Evolutionary conservation across 2,329 filamentous ascomycete genomes (phyloP), one percentile per base, ranked within the genome.

Genomic region (Rhytidhysteron rufulum): DNA sequence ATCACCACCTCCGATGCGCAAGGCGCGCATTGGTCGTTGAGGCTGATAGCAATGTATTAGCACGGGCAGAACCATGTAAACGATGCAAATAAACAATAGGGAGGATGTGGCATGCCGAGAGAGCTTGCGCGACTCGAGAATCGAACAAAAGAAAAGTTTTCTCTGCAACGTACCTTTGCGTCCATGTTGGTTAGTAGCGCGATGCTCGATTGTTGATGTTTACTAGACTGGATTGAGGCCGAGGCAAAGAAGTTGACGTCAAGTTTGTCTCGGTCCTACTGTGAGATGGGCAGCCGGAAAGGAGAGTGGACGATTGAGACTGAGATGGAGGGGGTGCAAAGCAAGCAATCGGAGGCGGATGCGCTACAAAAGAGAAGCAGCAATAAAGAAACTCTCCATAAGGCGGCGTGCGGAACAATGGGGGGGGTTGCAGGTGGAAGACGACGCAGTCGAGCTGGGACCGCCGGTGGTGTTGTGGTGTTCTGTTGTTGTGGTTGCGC

Each of bases 21-120:
- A 66, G 34, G 71, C 65, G 58, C 81, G 77, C 52, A 72, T 51
- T 35, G 77, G 79, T 66, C 85, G 79, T 65, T 85, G 84, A 47
- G 86, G 86, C 87, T 91, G 58, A 39, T n/a, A n/a, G n/a, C n/a
- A n/a, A n/a, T n/a, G n/a, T n/a, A n/a, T n/a, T n/a, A n/a, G n/a
- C n/a, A n/a, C n/a, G n/a, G n/a, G n/a, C n/a, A n/a, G n/a, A n/a
- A n/a, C n/a, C n/a, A n/a, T n/a, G n/a, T n/a, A n/a, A n/a, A n/a
- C n/a, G n/a, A n/a, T n/a, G n/a, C n/a, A n/a, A n/a, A n/a, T n/a
- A n/a, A n/a, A n/a, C n/a, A n/a, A n/a, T n/a, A n/a, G n/a, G n/a
- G n/a, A n/a, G n/a, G n/a, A n/a, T n/a, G n/a, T n/a, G n/a, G n/a
- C n/a, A n/a, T n/a, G n/a, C n/a, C n/a, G n/a, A n/a, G n/a, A n/a